Evolutionary conservation across 768 basidiomycete species (phyloP).

Genomic region (Atractiella rhizophila): DNA sequence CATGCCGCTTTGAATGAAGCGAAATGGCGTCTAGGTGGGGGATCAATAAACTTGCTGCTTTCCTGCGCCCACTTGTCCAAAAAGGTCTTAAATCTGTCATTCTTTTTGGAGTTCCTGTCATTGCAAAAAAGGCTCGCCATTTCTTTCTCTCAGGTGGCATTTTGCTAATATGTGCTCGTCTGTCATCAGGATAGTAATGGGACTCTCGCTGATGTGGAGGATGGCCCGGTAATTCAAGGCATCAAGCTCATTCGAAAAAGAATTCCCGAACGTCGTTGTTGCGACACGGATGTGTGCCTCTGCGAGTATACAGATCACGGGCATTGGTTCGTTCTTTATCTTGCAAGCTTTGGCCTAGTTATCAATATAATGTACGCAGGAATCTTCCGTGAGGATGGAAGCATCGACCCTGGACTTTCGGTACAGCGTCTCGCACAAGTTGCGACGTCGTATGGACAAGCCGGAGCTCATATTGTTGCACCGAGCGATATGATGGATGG

Average conservation of each 20-base stretch:
- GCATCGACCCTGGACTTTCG: conserved; percentile 50
- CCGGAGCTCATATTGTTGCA: conserved; percentile 94
- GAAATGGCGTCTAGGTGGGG: conserved; percentile 49
- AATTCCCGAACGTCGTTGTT: conserved; percentile 68
- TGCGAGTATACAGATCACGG: conserved; percentile 98
- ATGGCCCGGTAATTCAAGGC: conserved; percentile 83
- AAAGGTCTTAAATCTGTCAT: conserved; percentile 83
- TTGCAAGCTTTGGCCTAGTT: neutral
- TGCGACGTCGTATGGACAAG: conserved; percentile 63
- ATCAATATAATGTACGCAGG: neutral
- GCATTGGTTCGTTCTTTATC: conserved; percentile 38
- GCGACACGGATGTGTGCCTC: conserved; percentile 90
- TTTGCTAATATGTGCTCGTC: neutral
- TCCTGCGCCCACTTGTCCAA: conserved; percentile 59
- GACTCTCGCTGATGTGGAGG: conserved; percentile 63
- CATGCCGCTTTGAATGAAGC: neutral
- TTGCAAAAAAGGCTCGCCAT: conserved; percentile 41
- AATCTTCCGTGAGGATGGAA: conserved; percentile 41
- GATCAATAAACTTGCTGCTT: conserved; percentile 64
- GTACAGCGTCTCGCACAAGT: conserved; percentile 76
- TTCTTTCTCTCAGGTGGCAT: neutral
- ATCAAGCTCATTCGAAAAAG: conserved; percentile 44
- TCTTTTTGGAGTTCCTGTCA: conserved; percentile 71
- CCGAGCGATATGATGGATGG: conserved; percentile 99
- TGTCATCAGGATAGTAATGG: conserved; percentile 46